Base-by-base conservation (phyloP, 345 rosid species). In the Melaleuca quinquenervia region DNA sequence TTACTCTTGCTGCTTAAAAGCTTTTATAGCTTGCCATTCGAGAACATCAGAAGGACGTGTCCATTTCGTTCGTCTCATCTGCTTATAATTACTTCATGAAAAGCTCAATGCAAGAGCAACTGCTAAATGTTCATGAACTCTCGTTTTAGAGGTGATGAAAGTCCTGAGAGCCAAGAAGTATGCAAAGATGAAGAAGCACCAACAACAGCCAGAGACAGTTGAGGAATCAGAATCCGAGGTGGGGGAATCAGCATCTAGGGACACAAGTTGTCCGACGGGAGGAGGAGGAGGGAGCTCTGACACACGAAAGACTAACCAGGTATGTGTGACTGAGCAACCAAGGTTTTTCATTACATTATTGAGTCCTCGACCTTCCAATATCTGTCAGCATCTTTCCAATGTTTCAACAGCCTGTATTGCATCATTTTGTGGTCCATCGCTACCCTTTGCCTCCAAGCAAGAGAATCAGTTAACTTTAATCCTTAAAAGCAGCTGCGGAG, bases 151-250 rank as follows among this genome's bases (percentile, higher is more conserved):
- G 90, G 99, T 97, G 85, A 91, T 91, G 96, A 94, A 95, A 87
- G 98, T 96, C n/a, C 52, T 97, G 86, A 87, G 92, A 62, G 96
- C 96, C 5, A 97, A 97, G 92, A 96, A 94, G 88, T 74, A 91
- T 26, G 98, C 96, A 7, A 97, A 95, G 90, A 85, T 90, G 85
- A 93, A 92, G 92, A 89, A 82, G 85, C 95, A 93, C 88, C 94
- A 91, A 24, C 90, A 92, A 85, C 94, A 92, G 50, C 89, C 82
- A 82, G 94, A 92, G 83, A 86, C 91, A 32, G 86, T 45, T 41
- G 95, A 90, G 82, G 92, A 87, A 84, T 84, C 76, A 86, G 78
- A 64, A 64, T 85, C 86, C 78, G 83, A 85, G 29, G 89, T 84
- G 89, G 60, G 76, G 78, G 88, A 70, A 85, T 86, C 89, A 6